Conservation (phyloP, 2,329 filamentous ascomycete species). For the Sodiomyces alkalinus region DNA sequence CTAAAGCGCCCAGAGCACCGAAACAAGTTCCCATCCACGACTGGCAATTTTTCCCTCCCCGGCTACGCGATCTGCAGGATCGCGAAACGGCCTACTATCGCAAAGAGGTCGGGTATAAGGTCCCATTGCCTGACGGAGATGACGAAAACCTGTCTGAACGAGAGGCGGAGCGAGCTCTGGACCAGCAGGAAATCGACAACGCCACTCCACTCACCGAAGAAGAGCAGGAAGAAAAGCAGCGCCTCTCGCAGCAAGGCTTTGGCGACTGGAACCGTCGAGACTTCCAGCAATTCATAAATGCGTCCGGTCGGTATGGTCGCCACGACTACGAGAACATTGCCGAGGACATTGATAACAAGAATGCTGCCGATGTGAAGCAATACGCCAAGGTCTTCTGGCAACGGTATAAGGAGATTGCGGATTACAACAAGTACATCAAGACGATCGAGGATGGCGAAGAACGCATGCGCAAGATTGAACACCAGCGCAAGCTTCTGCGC, state of each 20-base stretch:
- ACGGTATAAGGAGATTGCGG: constrained; percentile 76
- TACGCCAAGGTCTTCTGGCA: constrained; percentile 97
- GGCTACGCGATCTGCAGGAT: constrained; percentile 79
- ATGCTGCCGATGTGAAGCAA: constrained; percentile 65
- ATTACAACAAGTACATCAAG: constrained; percentile 77
- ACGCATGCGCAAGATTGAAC: constrained; percentile 72
- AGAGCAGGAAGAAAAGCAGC: constrained; percentile 75
- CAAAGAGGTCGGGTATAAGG: constrained; percentile 93
- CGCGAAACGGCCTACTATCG: constrained; percentile 91
- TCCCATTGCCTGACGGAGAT: constrained; percentile 72
- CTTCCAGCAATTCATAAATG: constrained; percentile 96
- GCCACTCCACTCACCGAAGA: constrained; percentile 78
- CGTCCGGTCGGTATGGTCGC: constrained; percentile 82
- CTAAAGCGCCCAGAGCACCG: constrained; percentile 87
- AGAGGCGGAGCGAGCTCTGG: constrained; percentile 71
- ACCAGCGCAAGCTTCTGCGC: constrained; percentile 81
- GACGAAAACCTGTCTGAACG: constrained; percentile 78
- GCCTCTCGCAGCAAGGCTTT: constrained; percentile 72
- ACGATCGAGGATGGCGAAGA: constrained; percentile 90
- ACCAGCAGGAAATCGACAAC: constrained; percentile 87
- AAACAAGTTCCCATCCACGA: constrained; percentile 88
- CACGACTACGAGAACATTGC: constrained; percentile 75
- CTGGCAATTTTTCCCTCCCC: constrained; percentile 88
- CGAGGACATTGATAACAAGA: constrained; percentile 83
- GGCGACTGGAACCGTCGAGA: constrained; percentile 92